These are phyloP conservation scores for Betula pendula DNA, from an alignment of 306 rosid genomes.

Conservation along the genomic window DNA sequence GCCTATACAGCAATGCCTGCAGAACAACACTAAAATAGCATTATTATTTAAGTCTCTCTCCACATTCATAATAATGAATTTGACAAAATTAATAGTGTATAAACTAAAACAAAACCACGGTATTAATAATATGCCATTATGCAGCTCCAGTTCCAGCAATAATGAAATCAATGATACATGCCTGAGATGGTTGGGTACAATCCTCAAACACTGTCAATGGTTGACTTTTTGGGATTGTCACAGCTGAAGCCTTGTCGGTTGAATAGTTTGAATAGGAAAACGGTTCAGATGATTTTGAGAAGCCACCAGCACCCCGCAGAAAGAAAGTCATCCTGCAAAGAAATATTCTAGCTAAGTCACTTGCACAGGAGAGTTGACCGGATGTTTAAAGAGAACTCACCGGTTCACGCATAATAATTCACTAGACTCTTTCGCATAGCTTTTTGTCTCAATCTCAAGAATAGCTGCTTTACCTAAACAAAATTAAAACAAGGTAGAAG, in stretches of 20 bases:
- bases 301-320: constrained; percentile 98
- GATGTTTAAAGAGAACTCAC: constrained; percentile 40
- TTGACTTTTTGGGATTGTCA: constrained; percentile 62
- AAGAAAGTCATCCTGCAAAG: constrained; percentile 63
- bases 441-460: constrained; percentile 86
- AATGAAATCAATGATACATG: constrained; percentile 30
- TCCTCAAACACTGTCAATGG: constrained; percentile 81
- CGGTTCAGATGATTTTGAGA: constrained; percentile 78
- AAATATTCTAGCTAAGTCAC: constrained; percentile 31
- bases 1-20: constrained; percentile 91
- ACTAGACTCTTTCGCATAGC: constrained; percentile 76
- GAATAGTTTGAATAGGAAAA: constrained; percentile 81
- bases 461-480: constrained; percentile 90
- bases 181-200: constrained; percentile 81
- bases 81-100: background rate
- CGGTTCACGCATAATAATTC: constrained; percentile 85
- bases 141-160: constrained; percentile 20
- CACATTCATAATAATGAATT: background rate
- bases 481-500: background rate
- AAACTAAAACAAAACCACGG: background rate
- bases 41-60: background rate
- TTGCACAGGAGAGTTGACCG: constrained; percentile 21
- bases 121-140: background rate
- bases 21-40: constrained; percentile 23
- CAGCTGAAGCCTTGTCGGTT: constrained; percentile 42